These are phyloP conservation scores for Colletotrichum gloeosporioides DNA, from an alignment of 2,329 filamentous ascomycete species.

Conservation along the genomic window DNA sequence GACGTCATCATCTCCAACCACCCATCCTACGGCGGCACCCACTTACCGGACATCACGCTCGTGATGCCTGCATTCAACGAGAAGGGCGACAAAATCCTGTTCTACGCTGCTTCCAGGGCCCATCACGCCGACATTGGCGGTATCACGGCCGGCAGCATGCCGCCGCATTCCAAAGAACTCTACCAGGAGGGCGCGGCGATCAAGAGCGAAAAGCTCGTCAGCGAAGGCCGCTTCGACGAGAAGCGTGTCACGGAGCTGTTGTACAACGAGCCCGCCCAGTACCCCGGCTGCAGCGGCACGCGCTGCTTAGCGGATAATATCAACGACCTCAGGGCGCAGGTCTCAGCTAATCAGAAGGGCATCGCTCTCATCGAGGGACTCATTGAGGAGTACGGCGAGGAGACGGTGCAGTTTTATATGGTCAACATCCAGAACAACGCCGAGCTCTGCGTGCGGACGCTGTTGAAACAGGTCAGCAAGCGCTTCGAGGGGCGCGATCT, in stretches of 20 bases:
- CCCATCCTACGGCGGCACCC: conserved; percentile 82
- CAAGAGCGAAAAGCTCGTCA: conserved; percentile 73
- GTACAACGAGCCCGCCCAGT: conserved; percentile 74
- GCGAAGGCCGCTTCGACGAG: conserved; percentile 79
- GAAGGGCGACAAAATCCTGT: conserved; percentile 72
- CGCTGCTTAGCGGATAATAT: conserved; percentile 81
- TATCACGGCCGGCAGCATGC: conserved; percentile 82
- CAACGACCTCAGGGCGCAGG: conserved; percentile 83
- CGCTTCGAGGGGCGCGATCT: conserved; percentile 75
- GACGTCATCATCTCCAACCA: conserved; percentile 87
- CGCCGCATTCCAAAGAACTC: conserved; percentile 70
- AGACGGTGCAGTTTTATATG: conserved; percentile 87
- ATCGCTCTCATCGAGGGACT: conserved; percentile 80
- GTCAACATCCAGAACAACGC: conserved; percentile 80
- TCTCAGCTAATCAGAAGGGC: conserved; percentile 84
- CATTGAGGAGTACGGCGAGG: conserved; percentile 79
- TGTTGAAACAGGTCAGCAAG: conserved; percentile 74
- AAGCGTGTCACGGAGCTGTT: conserved; percentile 75
- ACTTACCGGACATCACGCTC: conserved; percentile 82
- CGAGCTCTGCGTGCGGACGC: conserved; percentile 73
- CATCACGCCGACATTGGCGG: conserved; percentile 89
- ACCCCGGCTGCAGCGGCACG: conserved; percentile 79
- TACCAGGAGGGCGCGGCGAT: conserved; percentile 69
- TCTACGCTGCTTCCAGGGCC: conserved; percentile 81
- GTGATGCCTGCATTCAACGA: conserved; percentile 78